Evolutionary conservation across 176 grass and related monocot species (phyloP), one percentile per base, ranked within the genome.

Genomic region (Areca catechu): DNA sequence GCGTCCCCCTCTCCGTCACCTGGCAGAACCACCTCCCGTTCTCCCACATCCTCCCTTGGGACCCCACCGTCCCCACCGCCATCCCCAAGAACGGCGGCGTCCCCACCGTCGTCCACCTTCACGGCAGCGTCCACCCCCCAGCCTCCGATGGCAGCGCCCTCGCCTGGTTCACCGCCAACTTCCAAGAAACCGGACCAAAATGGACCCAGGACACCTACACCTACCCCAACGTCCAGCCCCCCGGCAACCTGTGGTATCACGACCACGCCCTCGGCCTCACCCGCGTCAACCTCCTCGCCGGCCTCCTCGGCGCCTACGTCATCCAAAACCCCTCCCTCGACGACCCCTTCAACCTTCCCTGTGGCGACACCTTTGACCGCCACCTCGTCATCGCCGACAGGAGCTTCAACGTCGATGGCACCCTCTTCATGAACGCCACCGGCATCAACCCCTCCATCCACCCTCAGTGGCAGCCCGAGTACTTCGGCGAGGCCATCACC

Each of bases 181-280:
- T 63, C 16, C 27, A 22, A 48, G 60, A 63, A 5, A 48, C 10
- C 12, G 60, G 60, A 1, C 60, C 60, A 7, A 49, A 48, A 15
- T 63, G 60, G 60, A 21, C 37, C 34, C 28, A 47, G 19, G 22
- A 7, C 19, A 63, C 30, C 34, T 63, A 63, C 28, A 48, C 60
- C 19, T 63, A 63, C 60, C 60, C 60, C 19, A 63, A 63, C 7
- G 30, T 49, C 9, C 60, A 49, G 60, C 60, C 60, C 9, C 60
- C 60, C 12, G 60, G 60, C 29, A 63, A 63, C 37, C 60, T 63
- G 18, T 63, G 60, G 60, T 72, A 72, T 17, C 71, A 74, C 19
- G 71, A 74, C 16, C 71, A 74, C 55, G 71, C 68, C 23, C 68
- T 71, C 43, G 68, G 68, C 48, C 68, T 71, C 68, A 71, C 68